Percentiles rank a stretch among this genome's conserved stretches.
These are phyloP conservation scores for Pythium coloratum DNA, from an alignment of 352 stramenopile species.

Conservation along the genomic window DNA sequence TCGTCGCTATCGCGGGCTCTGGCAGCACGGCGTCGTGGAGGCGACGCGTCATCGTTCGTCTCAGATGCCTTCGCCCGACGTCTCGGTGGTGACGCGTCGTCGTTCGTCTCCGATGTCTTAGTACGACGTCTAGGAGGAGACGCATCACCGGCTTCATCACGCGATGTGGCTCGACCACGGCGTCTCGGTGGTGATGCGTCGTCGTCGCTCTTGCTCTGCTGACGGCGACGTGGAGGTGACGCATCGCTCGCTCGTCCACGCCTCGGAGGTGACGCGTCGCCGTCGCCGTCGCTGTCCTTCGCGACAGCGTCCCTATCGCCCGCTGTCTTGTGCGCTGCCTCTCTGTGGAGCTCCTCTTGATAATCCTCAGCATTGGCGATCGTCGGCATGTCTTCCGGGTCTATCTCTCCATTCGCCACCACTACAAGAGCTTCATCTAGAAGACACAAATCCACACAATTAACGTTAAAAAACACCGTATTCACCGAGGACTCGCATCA, in stretches of 20 bases:
- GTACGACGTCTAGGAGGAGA: constrained; percentile 29
- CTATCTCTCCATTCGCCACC: constrained; percentile 44
- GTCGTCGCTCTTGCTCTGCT: not conserved
- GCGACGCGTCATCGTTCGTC: constrained; percentile 23
- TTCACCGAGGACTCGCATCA: not conserved
- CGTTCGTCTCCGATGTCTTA: not conserved
- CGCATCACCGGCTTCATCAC: constrained; percentile 10
- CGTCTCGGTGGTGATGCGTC: constrained; percentile 1
- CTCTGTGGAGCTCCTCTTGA: constrained; percentile 45
- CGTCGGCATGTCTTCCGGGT: constrained; percentile 65
- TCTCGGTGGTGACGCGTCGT: constrained; percentile 23
- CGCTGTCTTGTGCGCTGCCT: constrained; percentile 27
- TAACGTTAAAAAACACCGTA: not conserved
- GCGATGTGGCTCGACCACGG: not conserved
- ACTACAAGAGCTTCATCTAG: constrained; percentile 45
- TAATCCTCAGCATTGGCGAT: constrained; percentile 76
- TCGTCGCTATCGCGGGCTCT: constrained; percentile 3
- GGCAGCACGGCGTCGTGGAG: constrained; percentile 10
- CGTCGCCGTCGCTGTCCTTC: constrained; percentile 13
- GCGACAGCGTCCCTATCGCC: constrained; percentile 27
- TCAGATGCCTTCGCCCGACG: not conserved
- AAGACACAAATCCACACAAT: not conserved
- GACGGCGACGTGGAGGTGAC: constrained; percentile 18
- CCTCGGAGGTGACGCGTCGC: constrained; percentile 35
- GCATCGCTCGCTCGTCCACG: constrained; percentile 8